Evolutionary conservation across 1,284 basidiomycete species (phyloP), one percentile per base, ranked within the genome.

Genomic region (Lentinus polychrous): DNA sequence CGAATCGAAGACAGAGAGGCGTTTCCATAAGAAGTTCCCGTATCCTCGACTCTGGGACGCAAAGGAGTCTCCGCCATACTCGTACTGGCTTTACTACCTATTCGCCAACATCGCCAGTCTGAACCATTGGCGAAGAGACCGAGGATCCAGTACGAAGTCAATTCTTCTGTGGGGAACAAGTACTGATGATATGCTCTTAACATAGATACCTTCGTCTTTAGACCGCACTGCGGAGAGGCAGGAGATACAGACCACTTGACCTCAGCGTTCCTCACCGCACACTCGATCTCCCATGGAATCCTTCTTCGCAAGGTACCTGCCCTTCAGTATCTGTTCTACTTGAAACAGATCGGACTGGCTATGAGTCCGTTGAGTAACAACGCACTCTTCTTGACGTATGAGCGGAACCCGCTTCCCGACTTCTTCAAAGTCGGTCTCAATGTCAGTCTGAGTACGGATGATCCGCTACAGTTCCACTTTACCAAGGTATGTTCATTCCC

Each of bases 361-460:
- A 99, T 99, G 96, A 94, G 91, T 60, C 96, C 96, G 0, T 70
- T 99, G 38, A 94, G 90, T 65, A 99, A 99, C 68, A 99, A 99
- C 59, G 94, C 96, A 1, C 73, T 99, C 36, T 99, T 99, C 74
- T 73, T 99, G 60, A 89, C 91, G 4, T 99, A 98, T 63, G 96
- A 99, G 68, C 77, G 96, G 43, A 99, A 99, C 62, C 96, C 96
- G 0, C 81, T 99, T 52, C 94, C 94, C 6, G 91, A 94, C 60
- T 99, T 96, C 68, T 97, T 99, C 79, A 89, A 93, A 63, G 85
- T 88, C 0, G 96, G 96, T 18, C 74, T 99, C 61, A 98, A 99
- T 62, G 94, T 99, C 50, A 94, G 91, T 61, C 72, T 99, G 65
- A 95, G 92, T 55, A 99, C 96, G 2, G 95, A 98, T 68, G 91